phyloP scores from a whole-genome alignment of 2,329 filamentous ascomycete species.

The Fusarium sp. region DNA sequence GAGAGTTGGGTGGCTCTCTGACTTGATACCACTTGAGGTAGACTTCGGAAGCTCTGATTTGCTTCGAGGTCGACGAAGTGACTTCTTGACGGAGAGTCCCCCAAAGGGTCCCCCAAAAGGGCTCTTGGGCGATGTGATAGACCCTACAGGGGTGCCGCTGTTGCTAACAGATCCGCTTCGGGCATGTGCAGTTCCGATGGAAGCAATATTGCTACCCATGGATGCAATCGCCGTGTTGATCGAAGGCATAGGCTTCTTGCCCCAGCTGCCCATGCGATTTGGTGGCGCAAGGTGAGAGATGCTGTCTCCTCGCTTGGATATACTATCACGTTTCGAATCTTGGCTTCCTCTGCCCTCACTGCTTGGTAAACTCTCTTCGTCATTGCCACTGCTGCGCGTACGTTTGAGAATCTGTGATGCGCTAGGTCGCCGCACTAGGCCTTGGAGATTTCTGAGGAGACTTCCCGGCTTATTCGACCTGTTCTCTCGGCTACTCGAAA shows the following conservation, averaged over 20 bases:
- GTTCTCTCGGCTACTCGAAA: conserved; percentile 65
- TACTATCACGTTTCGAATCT: conserved; percentile 48
- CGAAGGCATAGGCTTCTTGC: conserved; percentile 66
- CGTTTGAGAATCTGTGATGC: conserved; percentile 61
- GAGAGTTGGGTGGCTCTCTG: conserved; percentile 60
- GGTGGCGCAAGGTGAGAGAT: conserved; percentile 62
- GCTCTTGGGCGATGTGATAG: conserved; percentile 68
- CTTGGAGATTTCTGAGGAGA: conserved; percentile 64
- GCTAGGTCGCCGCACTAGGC: conserved; percentile 65
- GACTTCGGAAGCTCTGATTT: conserved; percentile 66
- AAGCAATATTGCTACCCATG: conserved; percentile 67
- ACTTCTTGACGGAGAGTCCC: conserved; percentile 60
- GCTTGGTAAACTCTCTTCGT: conserved; percentile 47
- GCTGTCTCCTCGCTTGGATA: conserved; percentile 60
- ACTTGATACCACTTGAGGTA: conserved; percentile 47
- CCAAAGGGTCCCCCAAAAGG: conserved; percentile 59
- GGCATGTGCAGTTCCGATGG: conserved; percentile 69
- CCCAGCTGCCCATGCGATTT: conserved; percentile 65
- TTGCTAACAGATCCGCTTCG: conserved; percentile 72
- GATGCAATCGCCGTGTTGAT: conserved; percentile 70
- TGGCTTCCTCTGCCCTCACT: conserved; percentile 47
- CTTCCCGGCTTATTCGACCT: conserved; percentile 62
- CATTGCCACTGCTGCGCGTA: conserved; percentile 56
- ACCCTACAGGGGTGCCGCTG: conserved; percentile 64
- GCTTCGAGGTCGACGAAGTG: conserved; percentile 67